These are phyloP conservation scores for Stachybotrys chlorohalonatus DNA, from an alignment of 2,329 filamentous ascomycete genomes.

Conservation along the genomic window DNA sequence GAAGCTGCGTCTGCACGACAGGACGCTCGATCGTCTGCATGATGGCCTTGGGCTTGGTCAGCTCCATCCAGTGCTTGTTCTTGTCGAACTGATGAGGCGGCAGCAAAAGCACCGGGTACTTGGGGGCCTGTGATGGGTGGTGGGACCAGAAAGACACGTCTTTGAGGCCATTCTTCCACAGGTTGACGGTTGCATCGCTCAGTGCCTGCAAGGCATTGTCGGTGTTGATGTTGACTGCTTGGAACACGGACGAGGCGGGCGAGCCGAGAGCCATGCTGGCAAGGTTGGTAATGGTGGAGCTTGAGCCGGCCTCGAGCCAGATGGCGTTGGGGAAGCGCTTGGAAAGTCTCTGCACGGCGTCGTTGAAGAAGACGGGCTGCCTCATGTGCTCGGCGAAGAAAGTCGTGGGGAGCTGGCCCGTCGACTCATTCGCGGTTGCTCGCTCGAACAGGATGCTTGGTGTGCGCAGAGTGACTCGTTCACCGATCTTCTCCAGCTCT, in stretches of 20 bases:
- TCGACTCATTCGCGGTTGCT: neutral
- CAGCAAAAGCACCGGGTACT: constrained; percentile 14
- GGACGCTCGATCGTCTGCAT: constrained; percentile 1
- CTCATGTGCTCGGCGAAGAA: constrained; percentile 28
- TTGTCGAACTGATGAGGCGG: constrained; percentile 35
- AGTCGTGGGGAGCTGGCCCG: neutral
- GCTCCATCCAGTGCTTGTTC: constrained; percentile 26
- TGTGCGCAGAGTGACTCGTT: constrained; percentile 1
- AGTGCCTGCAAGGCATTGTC: constrained; percentile 5
- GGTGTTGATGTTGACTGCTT: constrained; percentile 1
- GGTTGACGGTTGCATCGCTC: constrained; percentile 12
- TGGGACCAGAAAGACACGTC: constrained; percentile 27
- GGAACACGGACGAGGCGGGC: neutral
- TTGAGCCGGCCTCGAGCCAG: constrained; percentile 34
- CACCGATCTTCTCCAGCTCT: constrained; percentile 14
- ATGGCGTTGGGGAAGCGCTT: constrained; percentile 14
- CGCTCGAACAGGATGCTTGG: constrained; percentile 4
- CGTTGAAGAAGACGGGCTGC: constrained; percentile 32
- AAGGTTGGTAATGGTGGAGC: constrained; percentile 24
- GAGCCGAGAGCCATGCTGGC: constrained; percentile 14
- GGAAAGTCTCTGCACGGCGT: constrained; percentile 30
- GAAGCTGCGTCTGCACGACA: neutral
- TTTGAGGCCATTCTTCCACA: constrained; percentile 30
- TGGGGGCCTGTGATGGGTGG: constrained; percentile 12
- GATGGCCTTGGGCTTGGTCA: constrained; percentile 6